Percentiles rank a stretch among this genome's conserved stretches.
Evolutionary conservation across 1,284 basidiomycete genomes (phyloP).

Genomic region (Cryptococcus neoformans): DNA sequence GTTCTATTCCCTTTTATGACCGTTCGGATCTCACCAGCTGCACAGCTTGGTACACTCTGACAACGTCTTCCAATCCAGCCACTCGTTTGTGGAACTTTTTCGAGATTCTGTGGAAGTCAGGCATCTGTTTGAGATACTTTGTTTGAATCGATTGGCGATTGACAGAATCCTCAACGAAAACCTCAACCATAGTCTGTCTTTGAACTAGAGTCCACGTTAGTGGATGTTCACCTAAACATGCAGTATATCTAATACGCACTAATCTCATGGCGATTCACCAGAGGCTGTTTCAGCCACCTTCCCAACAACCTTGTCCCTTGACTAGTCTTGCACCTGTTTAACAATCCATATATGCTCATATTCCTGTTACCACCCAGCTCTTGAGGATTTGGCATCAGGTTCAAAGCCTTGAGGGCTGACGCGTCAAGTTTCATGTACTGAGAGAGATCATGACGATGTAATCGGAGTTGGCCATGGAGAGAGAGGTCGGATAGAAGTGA

Average conservation of each 20-base stretch:
- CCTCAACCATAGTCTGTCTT: constrained; percentile 81
- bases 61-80: constrained; percentile 90
- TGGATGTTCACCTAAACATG: not conserved
- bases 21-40: constrained; percentile 52
- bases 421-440: constrained; percentile 97
- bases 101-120: constrained; percentile 88
- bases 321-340: constrained; percentile 95
- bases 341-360: constrained; percentile 80
- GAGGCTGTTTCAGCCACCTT: constrained; percentile 95
- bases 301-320: constrained; percentile 90
- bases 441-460: constrained; percentile 84
- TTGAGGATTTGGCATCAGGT: constrained; percentile 71
- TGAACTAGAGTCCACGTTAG: constrained; percentile 55
- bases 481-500: constrained; percentile 74
- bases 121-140: constrained; percentile 84
- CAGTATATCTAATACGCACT: constrained; percentile 54
- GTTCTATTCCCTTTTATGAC: not conserved
- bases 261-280: constrained; percentile 92
- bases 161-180: constrained; percentile 76
- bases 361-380: constrained; percentile 62
- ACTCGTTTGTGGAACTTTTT: constrained; percentile 86
- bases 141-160: constrained; percentile 71
- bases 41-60: constrained; percentile 91
- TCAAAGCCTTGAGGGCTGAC: constrained; percentile 87
- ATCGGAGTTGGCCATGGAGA: constrained; percentile 76